These are phyloP conservation scores for Schizosaccharomyces versatilis DNA, from an alignment of 1,139 yeast genomes.

Conservation along the genomic window DNA sequence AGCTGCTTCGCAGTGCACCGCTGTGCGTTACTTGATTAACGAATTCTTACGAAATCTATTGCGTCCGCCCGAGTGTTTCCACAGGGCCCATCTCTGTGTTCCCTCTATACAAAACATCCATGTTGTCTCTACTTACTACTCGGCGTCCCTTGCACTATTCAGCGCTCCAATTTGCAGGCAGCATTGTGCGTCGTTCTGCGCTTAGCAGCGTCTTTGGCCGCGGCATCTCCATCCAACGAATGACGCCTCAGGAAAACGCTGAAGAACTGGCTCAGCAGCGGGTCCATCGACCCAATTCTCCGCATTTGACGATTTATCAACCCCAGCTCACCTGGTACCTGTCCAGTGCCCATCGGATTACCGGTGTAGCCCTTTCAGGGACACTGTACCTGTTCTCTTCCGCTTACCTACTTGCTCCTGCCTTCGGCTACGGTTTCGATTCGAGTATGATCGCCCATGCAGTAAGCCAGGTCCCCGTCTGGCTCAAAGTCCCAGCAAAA, in stretches of 20 bases:
- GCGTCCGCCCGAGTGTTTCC: too few species aligned
- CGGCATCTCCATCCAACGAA: conserved; percentile 25
- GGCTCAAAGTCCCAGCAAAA: conserved; percentile 41
- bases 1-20: too few species aligned
- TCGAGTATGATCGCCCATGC: conserved; percentile 33
- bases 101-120: too few species aligned
- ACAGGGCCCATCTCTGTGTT: too few species aligned
- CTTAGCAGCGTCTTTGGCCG: background rate
- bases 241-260: conserved; percentile 43
- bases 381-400: conserved; percentile 55
- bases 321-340: conserved; percentile 71
- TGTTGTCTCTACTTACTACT: too few species aligned
- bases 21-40: too few species aligned
- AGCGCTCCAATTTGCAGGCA: background rate
- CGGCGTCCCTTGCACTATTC: too few species aligned
- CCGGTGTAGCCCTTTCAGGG: conserved; percentile 65
- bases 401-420: conserved; percentile 48
- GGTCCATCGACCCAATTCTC: conserved; percentile 70
- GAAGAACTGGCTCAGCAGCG: conserved; percentile 62
- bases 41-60: too few species aligned
- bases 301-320: conserved; percentile 71
- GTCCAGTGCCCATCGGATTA: conserved; percentile 66
- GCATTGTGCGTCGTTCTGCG: background rate
- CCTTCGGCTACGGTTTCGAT: conserved; percentile 38
- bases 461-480: conserved; percentile 33